Percentiles rank a stretch among this genome's conserved stretches.
Evolutionary conservation across 1,139 yeast genomes (phyloP).

Genomic region (Zygosaccharomyces sapae): DNA sequence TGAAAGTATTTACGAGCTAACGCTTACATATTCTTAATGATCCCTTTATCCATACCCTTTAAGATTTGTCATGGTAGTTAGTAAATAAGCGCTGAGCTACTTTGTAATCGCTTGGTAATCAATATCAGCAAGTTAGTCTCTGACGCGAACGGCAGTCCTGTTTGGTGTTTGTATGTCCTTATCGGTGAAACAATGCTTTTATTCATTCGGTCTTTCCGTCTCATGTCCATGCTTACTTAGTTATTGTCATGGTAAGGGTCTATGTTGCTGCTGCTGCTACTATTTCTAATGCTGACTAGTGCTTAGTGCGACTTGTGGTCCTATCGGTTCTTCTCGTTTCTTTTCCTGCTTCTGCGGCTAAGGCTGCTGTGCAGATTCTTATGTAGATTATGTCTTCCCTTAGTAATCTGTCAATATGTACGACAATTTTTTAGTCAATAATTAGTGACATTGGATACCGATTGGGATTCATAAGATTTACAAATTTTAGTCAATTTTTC

Average conservation of each 20-base stretch:
- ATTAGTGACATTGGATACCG: background rate
- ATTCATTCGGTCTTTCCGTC: background rate
- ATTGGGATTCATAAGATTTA: background rate
- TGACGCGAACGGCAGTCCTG: too few relatives aligned
- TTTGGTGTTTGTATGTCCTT: background rate
- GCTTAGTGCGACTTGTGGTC: background rate
- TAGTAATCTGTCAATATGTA: background rate
- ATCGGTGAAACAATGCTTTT: background rate
- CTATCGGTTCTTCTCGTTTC: background rate
- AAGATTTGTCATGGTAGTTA: background rate
- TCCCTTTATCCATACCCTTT: background rate
- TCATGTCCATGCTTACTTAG: background rate
- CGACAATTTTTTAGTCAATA: background rate
- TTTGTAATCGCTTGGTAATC: background rate
- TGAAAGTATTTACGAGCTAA: conserved; percentile 4
- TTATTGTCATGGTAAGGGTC: background rate
- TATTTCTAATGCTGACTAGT: background rate
- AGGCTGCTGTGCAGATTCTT: background rate
- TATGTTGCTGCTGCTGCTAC: background rate
- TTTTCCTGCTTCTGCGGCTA: background rate
- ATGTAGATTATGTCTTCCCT: background rate
- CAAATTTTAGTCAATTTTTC: background rate
- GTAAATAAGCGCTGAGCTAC: background rate
- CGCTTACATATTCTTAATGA: conserved; percentile 8
- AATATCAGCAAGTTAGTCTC: too few relatives aligned